These are phyloP conservation scores for Castanopsis chinensis DNA, from an alignment of 306 rosid genomes.

Conservation along the genomic window DNA sequence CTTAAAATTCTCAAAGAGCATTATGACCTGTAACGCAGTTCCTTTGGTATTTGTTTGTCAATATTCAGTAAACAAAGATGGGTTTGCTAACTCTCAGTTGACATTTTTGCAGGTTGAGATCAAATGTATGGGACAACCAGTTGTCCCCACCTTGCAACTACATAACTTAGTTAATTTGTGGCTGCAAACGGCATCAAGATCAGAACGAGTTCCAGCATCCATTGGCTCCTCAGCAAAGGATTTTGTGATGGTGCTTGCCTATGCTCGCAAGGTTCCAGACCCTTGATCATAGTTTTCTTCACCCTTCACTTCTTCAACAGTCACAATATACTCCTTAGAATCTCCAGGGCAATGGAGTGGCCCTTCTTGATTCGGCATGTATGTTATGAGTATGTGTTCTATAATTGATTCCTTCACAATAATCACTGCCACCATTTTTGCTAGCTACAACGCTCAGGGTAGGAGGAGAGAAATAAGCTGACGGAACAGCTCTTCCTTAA, in stretches of 20 bases:
- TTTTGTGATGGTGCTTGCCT: slow-evolving; percentile 78
- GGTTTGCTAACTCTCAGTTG: not conserved
- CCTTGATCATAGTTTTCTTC: slow-evolving; percentile 37
- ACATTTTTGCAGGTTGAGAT: slow-evolving; percentile 70
- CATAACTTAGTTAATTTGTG: slow-evolving; percentile 73
- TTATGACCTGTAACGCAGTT: not conserved
- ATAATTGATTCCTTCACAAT: not conserved
- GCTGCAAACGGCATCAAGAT: slow-evolving; percentile 62
- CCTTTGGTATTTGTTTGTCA: not conserved
- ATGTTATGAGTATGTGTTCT: not conserved
- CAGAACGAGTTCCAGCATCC: slow-evolving; percentile 55
- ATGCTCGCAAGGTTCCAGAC: slow-evolving; percentile 58
- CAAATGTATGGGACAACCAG: slow-evolving; percentile 87
- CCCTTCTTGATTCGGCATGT: slow-evolving; percentile 7
- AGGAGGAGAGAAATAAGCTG: not conserved
- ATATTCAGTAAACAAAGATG: not conserved
- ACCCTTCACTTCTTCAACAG: not conserved
- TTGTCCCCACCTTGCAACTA: slow-evolving; percentile 63
- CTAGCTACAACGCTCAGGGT: not conserved
- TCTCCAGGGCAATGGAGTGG: slow-evolving; percentile 1
- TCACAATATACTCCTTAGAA: not conserved
- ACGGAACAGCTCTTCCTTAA: not conserved
- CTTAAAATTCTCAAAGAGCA: not conserved
- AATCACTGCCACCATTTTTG: not conserved
- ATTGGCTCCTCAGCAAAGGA: slow-evolving; percentile 92